A percentile compares a stretch with the other conserved stretches of the same genome.
These are phyloP conservation scores for Cladosporium sphaerospermum DNA, from an alignment of 2,329 filamentous ascomycete species.

Conservation along the genomic window DNA sequence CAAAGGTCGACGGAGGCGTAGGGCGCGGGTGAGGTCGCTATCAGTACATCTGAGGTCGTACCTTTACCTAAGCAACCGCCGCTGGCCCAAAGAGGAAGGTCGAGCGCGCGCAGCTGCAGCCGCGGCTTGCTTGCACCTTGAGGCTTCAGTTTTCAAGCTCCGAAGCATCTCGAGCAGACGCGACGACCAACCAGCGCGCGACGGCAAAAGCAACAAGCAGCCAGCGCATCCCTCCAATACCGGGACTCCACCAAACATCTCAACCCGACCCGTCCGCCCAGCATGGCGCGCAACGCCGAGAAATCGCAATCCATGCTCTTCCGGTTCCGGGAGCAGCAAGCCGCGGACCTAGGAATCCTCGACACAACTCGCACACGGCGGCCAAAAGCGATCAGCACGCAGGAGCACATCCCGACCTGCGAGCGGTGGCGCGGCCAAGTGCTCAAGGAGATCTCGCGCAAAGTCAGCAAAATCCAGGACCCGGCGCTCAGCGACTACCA, in stretches of 20 bases:
- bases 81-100: not conserved
- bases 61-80: not conserved
- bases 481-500: slow-evolving; percentile 88
- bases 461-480: slow-evolving; percentile 94
- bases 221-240: not conserved
- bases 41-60: no score
- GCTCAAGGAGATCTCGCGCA: slow-evolving; percentile 92
- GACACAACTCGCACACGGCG: slow-evolving; percentile 84
- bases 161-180: not conserved
- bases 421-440: slow-evolving; percentile 99
- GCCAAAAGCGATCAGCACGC: slow-evolving; percentile 82
- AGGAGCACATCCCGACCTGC: slow-evolving; percentile 76
- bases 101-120: not conserved
- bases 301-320: slow-evolving; percentile 99
- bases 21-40: not conserved
- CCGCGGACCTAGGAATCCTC: slow-evolving; percentile 91
- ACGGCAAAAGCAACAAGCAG: not conserved
- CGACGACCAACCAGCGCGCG: not conserved
- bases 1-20: not conserved
- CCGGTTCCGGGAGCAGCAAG: slow-evolving; percentile 96
- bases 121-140: not conserved
- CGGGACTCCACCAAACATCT: not conserved
- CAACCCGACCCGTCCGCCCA: not conserved
- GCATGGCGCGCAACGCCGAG: slow-evolving; percentile 84
- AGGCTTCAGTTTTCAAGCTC: slow-evolving; percentile 9